These are phyloP conservation scores for Xylaria hypoxylon DNA, from an alignment of 2,329 filamentous ascomycete genomes.

Conservation along the genomic window DNA sequence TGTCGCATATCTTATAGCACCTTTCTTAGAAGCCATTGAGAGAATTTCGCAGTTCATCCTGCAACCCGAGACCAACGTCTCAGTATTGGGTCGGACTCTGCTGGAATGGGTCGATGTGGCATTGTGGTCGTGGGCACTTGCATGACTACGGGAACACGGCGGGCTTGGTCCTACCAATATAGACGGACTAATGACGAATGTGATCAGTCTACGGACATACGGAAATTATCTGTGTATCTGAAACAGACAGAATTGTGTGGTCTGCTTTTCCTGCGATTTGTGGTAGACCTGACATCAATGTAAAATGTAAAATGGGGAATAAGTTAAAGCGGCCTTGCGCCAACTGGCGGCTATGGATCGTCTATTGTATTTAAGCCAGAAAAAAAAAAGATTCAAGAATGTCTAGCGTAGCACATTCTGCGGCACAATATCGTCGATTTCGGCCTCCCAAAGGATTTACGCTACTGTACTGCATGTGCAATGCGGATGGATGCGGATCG, in stretches of 20 bases:
- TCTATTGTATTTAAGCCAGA: background rate
- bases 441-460: conserved; percentile 1
- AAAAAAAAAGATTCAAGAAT: background rate
- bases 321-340: conserved; percentile 14
- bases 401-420: background rate
- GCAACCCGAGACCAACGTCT: background rate
- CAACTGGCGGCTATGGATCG: background rate
- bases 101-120: conserved; percentile 26
- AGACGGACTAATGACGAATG: conserved; percentile 1
- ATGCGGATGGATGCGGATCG: background rate
- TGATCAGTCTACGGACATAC: conserved; percentile 4
- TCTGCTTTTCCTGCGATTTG: conserved; percentile 2
- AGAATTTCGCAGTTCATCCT: background rate
- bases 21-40: background rate
- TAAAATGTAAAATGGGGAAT: background rate
- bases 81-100: background rate
- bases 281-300: no score
- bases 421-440: background rate
- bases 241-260: conserved; percentile 10
- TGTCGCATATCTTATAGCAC: background rate
- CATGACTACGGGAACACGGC: conserved; percentile 26
- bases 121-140: conserved; percentile 25
- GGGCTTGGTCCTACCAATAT: conserved; percentile 1
- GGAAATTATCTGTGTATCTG: conserved; percentile 10
- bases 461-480: no score